Percentiles rank a stretch among this genome's conserved stretches.
Conservation (phyloP, 2,329 filamentous ascomycete genomes). For the Huntiella savannae region DNA sequence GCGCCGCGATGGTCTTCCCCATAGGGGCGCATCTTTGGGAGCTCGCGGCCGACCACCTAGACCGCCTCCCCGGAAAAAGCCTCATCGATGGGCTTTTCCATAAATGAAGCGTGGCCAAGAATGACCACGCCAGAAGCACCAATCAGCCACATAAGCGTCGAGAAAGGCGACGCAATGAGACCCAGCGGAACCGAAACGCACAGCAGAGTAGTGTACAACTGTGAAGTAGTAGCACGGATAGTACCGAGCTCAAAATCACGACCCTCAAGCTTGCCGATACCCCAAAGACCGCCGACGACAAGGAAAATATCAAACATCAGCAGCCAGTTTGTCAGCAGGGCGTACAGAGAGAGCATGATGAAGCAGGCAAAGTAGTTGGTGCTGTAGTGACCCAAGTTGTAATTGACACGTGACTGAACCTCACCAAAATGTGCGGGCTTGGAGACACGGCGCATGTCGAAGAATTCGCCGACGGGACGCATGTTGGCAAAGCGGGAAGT, state of each 20-base stretch:
- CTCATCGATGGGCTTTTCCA: slow-evolving; percentile 99
- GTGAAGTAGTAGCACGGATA: slow-evolving; percentile 67
- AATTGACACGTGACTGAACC: slow-evolving; percentile 82
- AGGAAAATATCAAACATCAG: slow-evolving; percentile 87
- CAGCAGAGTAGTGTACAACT: slow-evolving; percentile 81
- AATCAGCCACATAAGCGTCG: slow-evolving; percentile 83
- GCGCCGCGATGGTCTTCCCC: slow-evolving; percentile 94
- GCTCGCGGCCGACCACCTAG: slow-evolving; percentile 99
- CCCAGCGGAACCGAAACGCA: slow-evolving; percentile 69
- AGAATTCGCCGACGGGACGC: slow-evolving; percentile 76
- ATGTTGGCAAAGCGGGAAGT: slow-evolving; percentile 79
- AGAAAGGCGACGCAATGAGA: slow-evolving; percentile 67
- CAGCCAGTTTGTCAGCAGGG: slow-evolving; percentile 67
- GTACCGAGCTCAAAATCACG: slow-evolving; percentile 73
- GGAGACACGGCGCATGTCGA: slow-evolving; percentile 86
- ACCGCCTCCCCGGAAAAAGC: slow-evolving; percentile 99
- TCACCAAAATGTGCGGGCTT: slow-evolving; percentile 86
- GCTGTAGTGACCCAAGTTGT: slow-evolving; percentile 92
- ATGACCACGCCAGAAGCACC: slow-evolving; percentile 88
- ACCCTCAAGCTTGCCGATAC: slow-evolving; percentile 79
- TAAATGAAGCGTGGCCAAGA: slow-evolving; percentile 79
- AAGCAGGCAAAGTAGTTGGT: slow-evolving; percentile 96
- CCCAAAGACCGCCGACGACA: slow-evolving; percentile 68
- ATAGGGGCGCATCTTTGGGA: slow-evolving; percentile 83
- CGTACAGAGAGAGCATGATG: slow-evolving; percentile 89